Evolutionary conservation across 208 protist species (phyloP), one percentile per base, ranked within the genome.

Genomic region (Wallacemonas collosoma): DNA sequence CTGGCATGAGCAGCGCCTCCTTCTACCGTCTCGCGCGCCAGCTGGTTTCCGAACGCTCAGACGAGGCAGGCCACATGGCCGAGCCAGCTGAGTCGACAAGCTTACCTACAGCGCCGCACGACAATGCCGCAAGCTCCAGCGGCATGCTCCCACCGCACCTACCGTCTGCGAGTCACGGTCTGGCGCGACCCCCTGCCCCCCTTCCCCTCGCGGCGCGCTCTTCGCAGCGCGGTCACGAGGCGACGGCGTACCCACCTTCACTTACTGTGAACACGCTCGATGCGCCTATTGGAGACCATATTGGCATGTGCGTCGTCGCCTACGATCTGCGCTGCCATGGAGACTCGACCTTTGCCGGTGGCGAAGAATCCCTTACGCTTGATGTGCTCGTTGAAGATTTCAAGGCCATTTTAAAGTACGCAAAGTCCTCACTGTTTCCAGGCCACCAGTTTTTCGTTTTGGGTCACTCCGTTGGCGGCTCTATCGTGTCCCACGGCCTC

Each of bases 301-400:
- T 88, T 45, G 76, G 77, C 51, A 75, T 90, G 56, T 70, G 77
- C 45, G 79, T 95, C 51, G 76, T 91, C 43, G 77, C 89, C 35
- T 94, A 88, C 74, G 94, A 98, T 77, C 71, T 94, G 80, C 90
- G 93, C 54, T 96, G 93, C 71, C 94, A 98, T 66, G 94, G 94
- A 1, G 69, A 81, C 43, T 95, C 86, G 2, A 96, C 91, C 17
- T 82, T 73, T 53, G 69, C n/a, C 38, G 82, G 80, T 26, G 82
- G 83, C 1, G 93, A 96, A 78, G 84, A 77, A 7, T 61, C 73
- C 14, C 79, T 97, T 0, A 90, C 85, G 3, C 78, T 94, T 40
- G 72, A 81, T 41, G 76, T 88, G 43, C 68, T 98, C 2, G 79
- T 87, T 38, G 68, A 86, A 2, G 93, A 98, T 68, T 91, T 94